A percentile compares a stretch with the other conserved stretches of the same genome.
Evolutionary conservation across 176 grass and related monocot species (phyloP).

Genomic region (Oryza australiensis): DNA sequence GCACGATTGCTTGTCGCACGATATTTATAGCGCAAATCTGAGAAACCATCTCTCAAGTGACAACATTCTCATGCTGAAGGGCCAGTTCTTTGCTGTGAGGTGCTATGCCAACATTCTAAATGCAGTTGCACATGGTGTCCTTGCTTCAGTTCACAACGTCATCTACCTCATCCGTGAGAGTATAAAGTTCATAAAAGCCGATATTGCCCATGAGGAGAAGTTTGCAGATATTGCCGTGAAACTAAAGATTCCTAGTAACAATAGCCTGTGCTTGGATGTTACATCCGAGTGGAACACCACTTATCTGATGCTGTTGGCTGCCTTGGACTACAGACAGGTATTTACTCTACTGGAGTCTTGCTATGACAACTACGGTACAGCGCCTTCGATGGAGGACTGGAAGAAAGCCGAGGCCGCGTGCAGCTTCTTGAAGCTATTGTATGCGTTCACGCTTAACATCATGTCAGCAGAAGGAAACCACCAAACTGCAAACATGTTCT

Average conservation of each 20-base stretch:
- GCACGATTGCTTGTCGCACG: slow-evolving; percentile 50
- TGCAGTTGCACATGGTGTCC: slow-evolving; percentile 48
- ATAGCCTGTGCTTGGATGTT: slow-evolving; percentile 48
- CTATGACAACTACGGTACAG: slow-evolving; percentile 44
- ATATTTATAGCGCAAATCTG: slow-evolving; percentile 56
- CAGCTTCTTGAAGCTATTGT: slow-evolving; percentile 46
- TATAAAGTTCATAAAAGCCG: slow-evolving; percentile 61
- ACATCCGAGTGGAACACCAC: slow-evolving; percentile 60
- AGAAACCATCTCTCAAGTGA: slow-evolving; percentile 43
- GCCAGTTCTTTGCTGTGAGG: slow-evolving; percentile 45
- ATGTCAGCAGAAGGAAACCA: slow-evolving; percentile 19
- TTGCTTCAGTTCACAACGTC: slow-evolving; percentile 40
- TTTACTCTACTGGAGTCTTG: slow-evolving; percentile 53
- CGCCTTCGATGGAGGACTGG: slow-evolving; percentile 55
- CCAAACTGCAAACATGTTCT: slow-evolving; percentile 53
- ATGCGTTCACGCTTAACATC: slow-evolving; percentile 41
- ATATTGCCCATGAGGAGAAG: slow-evolving; percentile 30
- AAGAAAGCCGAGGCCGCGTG: slow-evolving; percentile 50
- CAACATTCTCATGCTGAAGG: slow-evolving; percentile 33
- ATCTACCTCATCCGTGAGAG: slow-evolving; percentile 66
- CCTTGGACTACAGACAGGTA: slow-evolving; percentile 55
- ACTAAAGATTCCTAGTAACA: slow-evolving; percentile 46
- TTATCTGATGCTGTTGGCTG: slow-evolving; percentile 55
- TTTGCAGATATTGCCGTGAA: slow-evolving; percentile 41
- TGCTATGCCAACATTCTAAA: slow-evolving; percentile 60